Conservation (phyloP, 371 early-diverging fungal species). For the Basidiobolus meristosporus region DNA sequence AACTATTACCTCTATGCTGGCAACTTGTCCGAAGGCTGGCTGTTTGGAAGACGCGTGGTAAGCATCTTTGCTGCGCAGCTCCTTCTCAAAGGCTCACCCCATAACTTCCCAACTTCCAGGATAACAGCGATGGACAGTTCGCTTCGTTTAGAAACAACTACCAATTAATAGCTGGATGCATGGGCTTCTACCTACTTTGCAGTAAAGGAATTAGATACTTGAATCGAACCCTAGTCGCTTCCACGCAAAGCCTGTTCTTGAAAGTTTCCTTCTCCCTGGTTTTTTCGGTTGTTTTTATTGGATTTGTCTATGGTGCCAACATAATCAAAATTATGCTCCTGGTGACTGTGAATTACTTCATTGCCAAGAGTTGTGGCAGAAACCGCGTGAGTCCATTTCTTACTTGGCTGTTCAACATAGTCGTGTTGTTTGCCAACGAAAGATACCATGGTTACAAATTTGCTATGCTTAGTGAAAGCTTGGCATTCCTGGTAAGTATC, state of each 20-base stretch:
- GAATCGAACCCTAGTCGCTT: conserved; percentile 7
- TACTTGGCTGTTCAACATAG: conserved; percentile 64
- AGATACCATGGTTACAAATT: conserved; percentile 50
- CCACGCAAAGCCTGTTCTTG: conserved; percentile 11
- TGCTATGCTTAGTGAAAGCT: conserved; percentile 17
- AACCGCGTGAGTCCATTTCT: conserved; percentile 32
- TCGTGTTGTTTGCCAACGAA: conserved; percentile 56
- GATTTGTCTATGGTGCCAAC: conserved; percentile 39
- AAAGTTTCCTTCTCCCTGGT: conserved; percentile 22
- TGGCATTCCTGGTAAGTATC: conserved; percentile 47
- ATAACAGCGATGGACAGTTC: conserved; percentile 78
- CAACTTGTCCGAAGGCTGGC: conserved; percentile 26
- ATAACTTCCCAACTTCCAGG: conserved; percentile 12
- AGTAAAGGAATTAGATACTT: conserved; percentile 12
- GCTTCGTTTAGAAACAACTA: conserved; percentile 55
- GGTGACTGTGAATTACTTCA: conserved; percentile 29
- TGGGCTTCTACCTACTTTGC: conserved; percentile 19
- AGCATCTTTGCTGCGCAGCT: neutral
- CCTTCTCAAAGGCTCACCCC: neutral
- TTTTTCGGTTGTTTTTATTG: conserved; percentile 37
- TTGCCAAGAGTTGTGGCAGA: conserved; percentile 27
- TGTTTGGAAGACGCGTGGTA: conserved; percentile 30
- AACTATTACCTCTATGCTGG: conserved; percentile 2
- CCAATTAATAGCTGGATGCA: conserved; percentile 28
- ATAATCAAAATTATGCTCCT: conserved; percentile 49